Base-by-base conservation (phyloP, 148 eudicot species). In the Chenopodium quinoa region DNA sequence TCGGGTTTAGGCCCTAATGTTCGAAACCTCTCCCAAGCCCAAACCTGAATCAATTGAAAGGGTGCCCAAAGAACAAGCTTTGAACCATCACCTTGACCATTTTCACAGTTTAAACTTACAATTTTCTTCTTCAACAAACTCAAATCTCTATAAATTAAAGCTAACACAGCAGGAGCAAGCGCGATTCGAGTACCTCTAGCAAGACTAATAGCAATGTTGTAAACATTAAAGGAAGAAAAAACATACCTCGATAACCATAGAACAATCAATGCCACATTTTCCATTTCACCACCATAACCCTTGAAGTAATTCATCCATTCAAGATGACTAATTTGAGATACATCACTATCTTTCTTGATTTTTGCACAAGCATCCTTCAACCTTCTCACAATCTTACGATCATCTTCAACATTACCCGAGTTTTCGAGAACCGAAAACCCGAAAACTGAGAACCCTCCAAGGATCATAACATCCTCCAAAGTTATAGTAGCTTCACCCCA, bases 11-110 rank as follows among this genome's bases (percentile, higher is more conserved):
- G 82, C 9, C 69, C 12, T 23, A 86, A 23, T 1, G 17, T 16
- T 0, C 86, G 82, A 32, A 89, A 89, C 70, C 85, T 84, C 81
- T 89, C 92, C 87, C 88, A 88, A 71, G 71, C 89, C 89, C 90
- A 88, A 67, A 86, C 32, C 79, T 88, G 92, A 52, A 90, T 67
- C 75, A 88, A 40, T 4, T 84, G 88, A 20, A 89, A 80, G n/a
- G 77, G 77, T 73, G 82, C 54, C 58, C 11, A 80, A 62, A 60
- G 71, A 72, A 23, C 71, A 80, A 63, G 77, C 16, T 71, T 73
- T 73, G 69, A 60, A 25, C 68, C 52, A 71, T 27, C 2, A 48
- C 11, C 13, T 10, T 48, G 52, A 48, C 52, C 52, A 9, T 11
- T 2, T 1, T 48, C 13, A 48, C 52, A 48, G 12, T 48, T 48